Conservation (phyloP, 257 asterid species). For the Gentiana macrophylla region DNA sequence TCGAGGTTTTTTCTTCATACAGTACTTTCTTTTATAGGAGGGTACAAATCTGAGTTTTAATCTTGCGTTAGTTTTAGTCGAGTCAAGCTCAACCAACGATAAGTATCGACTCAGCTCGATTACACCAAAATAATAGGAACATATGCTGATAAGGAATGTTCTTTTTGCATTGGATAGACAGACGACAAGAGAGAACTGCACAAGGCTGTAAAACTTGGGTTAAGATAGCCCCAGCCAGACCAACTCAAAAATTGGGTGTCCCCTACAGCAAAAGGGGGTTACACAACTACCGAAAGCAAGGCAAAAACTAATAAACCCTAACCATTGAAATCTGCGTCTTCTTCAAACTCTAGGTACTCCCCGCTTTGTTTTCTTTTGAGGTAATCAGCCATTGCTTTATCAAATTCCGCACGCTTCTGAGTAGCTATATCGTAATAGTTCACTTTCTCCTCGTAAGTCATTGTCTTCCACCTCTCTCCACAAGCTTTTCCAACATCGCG, state of each 20-base stretch:
- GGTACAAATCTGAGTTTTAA: too few relatives aligned
- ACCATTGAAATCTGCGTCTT: slow-evolving; percentile 50
- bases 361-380: slow-evolving; percentile 63
- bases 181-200: not conserved
- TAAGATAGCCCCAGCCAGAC: not conserved
- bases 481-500: slow-evolving; percentile 95
- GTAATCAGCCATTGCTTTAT: slow-evolving; percentile 57
- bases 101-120: too few relatives aligned
- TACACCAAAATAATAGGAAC: too few relatives aligned
- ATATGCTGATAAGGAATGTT: too few relatives aligned
- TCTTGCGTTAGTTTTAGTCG: too few relatives aligned
- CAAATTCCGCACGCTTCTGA: slow-evolving; percentile 85
- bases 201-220: too few relatives aligned
- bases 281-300: not conserved
- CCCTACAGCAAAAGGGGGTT: not conserved
- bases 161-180: too few relatives aligned
- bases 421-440: slow-evolving; percentile 87
- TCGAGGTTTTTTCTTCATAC: too few relatives aligned
- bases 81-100: too few relatives aligned
- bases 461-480: slow-evolving; percentile 92
- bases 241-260: not conserved
- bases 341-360: slow-evolving; percentile 48
- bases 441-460: slow-evolving; percentile 91
- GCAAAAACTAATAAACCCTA: slow-evolving; percentile 10
- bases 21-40: too few relatives aligned